Base-by-base conservation (phyloP, 2,329 filamentous ascomycete species). In the Fusarium sp. region DNA sequence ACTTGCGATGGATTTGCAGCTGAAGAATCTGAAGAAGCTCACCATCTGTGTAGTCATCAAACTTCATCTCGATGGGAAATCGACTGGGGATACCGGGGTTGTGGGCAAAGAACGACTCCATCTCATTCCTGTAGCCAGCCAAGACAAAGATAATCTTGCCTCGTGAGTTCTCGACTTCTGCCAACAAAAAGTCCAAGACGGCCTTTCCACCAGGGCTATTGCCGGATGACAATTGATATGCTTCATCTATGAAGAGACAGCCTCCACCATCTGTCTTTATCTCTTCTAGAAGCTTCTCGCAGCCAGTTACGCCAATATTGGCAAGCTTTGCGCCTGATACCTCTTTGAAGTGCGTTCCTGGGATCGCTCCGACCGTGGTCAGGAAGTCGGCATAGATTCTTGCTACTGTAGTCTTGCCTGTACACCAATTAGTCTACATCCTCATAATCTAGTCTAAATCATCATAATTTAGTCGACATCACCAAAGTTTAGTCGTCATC, bases 231-330 rank as follows among this genome's bases (percentile, higher is more conserved):
- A 95, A 81, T 67, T 94, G 91, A 72, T 95, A 94, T 0, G 92
- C 91, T 76, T 95, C 92, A 63, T 95, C 92, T 23, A 95, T 90
- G 74, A 95, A 94, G 3, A 93, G 73, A 0, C 89, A 89, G 0
- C 92, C 92, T 0, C 91, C 92, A 0, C 87, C 89, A 1, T 78
- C 69, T 28, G 88, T 81, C 6, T 88, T 74, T 39, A 94, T 82
- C 0, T 73, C 50, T 1, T 81, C 77, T 0, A 82, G 21, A 1
- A 89, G 77, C 14, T 84, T 83, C 72, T 91, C 84, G 66, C 85
- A 88, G 1, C 84, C 87, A 0, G 79, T 57, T 0, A 93, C 85
- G 0, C 91, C 91, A 1, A 85, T 82, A 48, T 87, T 87, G 0
- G 91, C 88, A 0, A 95, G 83, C 18, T 84, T 82, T 0, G 91